Evolutionary conservation across 257 asterid genomes (phyloP), one percentile per base, ranked within the genome.

Genomic region (Scutellaria minor): DNA sequence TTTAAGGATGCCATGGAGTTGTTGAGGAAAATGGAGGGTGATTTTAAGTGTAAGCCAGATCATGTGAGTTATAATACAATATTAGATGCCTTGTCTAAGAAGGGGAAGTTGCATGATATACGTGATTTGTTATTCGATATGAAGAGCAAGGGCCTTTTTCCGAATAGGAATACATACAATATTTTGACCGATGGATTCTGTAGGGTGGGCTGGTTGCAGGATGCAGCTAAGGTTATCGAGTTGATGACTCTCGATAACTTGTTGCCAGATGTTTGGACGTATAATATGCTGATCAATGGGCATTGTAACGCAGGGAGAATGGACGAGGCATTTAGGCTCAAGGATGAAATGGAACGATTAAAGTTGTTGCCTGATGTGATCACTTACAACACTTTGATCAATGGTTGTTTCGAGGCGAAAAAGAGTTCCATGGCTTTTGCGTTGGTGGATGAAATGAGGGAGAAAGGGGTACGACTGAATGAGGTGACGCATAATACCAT

Each of bases 181-280:
- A 87, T 85, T 52, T 83, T 93, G 85, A 93, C 89, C 5, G 73
- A 83, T 68, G 98, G 98, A 50, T 90, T 82, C 66, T 93, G 96
- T 77, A 85, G 74, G 73, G 80, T 87, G 81, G 97, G 97, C 54
- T 83, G 86, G 96, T 80, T 90, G 82, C 78, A 83, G 69, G 98
- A 93, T 46, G 97, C 97, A 52, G 85, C 86, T 60, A 69, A 77
- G 71, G 79, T 93, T 66, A 71, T 89, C 41, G 93, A 90, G 72
- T 68, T 90, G 74, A 93, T 93, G 98, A 82, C 77, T 8, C 87
- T 50, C 57, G 85, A 87, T 64, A 76, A 83, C 66, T 51, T 83
- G 12, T 71, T 87, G 66, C 96, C 98, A 0, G 91, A 93, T 76
- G 79, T 84, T 77, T 83, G 88, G 89, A 88, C 98, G 0, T 93